Evolutionary conservation across 257 asterid genomes (phyloP).

Genomic region (Penstemon barbatus): DNA sequence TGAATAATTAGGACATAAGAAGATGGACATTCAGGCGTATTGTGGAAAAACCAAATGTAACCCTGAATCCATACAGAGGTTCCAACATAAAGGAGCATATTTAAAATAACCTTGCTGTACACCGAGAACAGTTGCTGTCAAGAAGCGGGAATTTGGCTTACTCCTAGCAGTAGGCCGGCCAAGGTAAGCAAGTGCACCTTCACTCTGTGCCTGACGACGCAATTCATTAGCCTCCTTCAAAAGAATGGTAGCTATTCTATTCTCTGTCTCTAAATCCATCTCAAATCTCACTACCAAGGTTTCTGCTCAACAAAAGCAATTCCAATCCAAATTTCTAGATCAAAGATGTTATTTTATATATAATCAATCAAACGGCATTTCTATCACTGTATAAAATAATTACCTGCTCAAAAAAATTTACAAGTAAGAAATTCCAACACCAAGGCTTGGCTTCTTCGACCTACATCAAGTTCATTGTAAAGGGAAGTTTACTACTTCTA

Average conservation of each 20-base stretch:
- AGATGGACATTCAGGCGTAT: no score
- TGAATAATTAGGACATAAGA: no score
- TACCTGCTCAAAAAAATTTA: background rate
- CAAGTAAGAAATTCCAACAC: background rate
- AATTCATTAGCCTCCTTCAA: slow-evolving; percentile 89
- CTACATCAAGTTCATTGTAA: no score
- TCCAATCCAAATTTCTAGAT: background rate
- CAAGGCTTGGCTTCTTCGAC: background rate
- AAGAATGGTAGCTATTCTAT: slow-evolving; percentile 81
- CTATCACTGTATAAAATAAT: background rate
- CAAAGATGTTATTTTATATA: background rate
- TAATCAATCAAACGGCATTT: background rate
- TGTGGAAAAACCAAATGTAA: no score
- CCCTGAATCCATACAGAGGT: background rate
- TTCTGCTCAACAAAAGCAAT: slow-evolving; percentile 18
- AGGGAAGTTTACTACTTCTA: background rate
- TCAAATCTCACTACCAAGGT: slow-evolving; percentile 21
- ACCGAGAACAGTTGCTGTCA: slow-evolving; percentile 92
- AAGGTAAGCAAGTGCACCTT: slow-evolving; percentile 86
- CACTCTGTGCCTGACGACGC: slow-evolving; percentile 77
- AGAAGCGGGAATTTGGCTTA: slow-evolving; percentile 89
- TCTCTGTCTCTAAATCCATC: slow-evolving; percentile 92
- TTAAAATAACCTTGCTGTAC: slow-evolving; percentile 77
- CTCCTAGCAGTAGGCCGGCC: slow-evolving; percentile 62
- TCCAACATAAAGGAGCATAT: background rate